Evolutionary conservation across 371 early-diverging fungal genomes (phyloP).

Genomic region (Syncephalastrum sp.): DNA sequence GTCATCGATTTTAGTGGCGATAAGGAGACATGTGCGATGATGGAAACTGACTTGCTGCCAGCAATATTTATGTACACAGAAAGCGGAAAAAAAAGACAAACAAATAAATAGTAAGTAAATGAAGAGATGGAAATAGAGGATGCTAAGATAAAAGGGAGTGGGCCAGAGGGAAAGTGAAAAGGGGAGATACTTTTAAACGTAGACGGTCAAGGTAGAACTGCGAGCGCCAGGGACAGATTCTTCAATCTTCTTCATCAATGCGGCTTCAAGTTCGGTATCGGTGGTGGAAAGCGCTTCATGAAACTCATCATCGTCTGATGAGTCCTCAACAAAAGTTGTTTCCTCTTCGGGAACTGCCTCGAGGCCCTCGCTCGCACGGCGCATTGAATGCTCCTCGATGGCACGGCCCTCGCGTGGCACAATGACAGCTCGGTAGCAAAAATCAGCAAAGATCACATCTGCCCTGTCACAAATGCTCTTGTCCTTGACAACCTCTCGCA

Average conservation of each 20-base stretch:
- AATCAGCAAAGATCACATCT: constrained; percentile 34
- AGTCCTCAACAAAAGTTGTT: constrained; percentile 12
- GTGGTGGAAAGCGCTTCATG: constrained; percentile 18
- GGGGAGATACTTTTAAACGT: no score
- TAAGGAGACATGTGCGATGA: no score
- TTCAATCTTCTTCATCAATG: constrained; percentile 11
- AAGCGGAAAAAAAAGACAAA: no score
- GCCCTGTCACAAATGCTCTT: constrained; percentile 29
- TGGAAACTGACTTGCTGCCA: no score
- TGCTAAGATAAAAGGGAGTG: no score
- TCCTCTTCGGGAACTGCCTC: constrained; percentile 34
- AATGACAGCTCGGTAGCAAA: constrained; percentile 29
- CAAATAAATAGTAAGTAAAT: no score
- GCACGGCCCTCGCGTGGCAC: constrained; percentile 19
- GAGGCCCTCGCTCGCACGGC: constrained; percentile 28
- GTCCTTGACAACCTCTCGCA: constrained; percentile 45
- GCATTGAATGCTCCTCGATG: constrained; percentile 11
- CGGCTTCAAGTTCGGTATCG: constrained; percentile 15
- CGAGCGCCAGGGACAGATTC: neutral
- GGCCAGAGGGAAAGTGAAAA: no score
- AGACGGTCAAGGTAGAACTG: no score
- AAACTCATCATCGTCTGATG: constrained; percentile 16
- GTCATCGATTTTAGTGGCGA: no score
- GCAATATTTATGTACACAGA: no score
- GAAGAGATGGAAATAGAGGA: no score